A percentile compares a stretch with the other conserved stretches of the same genome.
These are phyloP conservation scores for Pseudonitzschia multistriata DNA, from an alignment of 108 stramenopile genomes.

Conservation along the genomic window DNA sequence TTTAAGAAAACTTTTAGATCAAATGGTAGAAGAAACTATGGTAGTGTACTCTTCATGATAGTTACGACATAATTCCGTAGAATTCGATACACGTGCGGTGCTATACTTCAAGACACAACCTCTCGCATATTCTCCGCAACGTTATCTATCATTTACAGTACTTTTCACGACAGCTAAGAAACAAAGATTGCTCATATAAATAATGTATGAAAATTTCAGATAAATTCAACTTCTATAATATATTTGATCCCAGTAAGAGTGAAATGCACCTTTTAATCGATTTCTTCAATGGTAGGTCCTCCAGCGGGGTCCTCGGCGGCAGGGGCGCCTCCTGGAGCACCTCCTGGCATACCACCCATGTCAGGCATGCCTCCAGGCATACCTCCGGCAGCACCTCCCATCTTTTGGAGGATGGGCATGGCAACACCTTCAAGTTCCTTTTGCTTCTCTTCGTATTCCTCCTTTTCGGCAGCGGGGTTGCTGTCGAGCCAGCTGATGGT, in stretches of 20 bases:
- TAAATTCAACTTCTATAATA: too few species aligned
- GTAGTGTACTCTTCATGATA: too few species aligned
- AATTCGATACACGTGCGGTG: too few species aligned
- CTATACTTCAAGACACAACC: too few species aligned
- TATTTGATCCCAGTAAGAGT: neutral
- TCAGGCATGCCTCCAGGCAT: slow-evolving; percentile 55
- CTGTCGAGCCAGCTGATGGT: slow-evolving; percentile 91
- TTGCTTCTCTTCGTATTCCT: slow-evolving; percentile 97
- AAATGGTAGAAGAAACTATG: too few species aligned
- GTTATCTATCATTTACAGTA: too few species aligned
- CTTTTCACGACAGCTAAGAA: too few species aligned
- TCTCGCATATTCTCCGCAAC: too few species aligned
- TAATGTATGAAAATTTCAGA: too few species aligned
- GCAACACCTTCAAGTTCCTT: slow-evolving; percentile 92
- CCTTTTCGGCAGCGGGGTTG: slow-evolving; percentile 95
- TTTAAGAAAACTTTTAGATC: too few species aligned
- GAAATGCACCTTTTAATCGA: slow-evolving; percentile 46
- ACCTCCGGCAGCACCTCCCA: slow-evolving; percentile 63
- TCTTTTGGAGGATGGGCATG: slow-evolving; percentile 90
- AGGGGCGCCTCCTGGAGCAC: slow-evolving; percentile 48
- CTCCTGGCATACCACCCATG: slow-evolving; percentile 73
- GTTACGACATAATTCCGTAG: too few species aligned
- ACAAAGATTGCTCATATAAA: neutral
- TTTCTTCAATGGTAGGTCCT: slow-evolving; percentile 91
- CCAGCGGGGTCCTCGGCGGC: slow-evolving; percentile 72